Evolutionary conservation across 139 green algal genomes (phyloP).

Genomic region (Eudorina sp.): DNA sequence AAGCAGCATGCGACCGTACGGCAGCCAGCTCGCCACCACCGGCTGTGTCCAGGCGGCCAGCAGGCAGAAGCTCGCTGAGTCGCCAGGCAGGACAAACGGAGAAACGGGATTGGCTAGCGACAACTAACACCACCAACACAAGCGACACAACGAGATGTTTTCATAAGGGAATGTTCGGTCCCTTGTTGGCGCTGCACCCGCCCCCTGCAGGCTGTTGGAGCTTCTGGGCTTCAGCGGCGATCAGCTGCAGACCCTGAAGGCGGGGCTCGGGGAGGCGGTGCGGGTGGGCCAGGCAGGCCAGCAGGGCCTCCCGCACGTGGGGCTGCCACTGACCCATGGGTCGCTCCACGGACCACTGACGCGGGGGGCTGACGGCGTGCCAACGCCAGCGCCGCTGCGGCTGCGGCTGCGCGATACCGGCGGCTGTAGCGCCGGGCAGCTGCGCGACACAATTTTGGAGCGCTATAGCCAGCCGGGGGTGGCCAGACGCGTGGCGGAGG

Average conservation of each 20-base stretch:
- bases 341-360: no score
- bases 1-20: no score
- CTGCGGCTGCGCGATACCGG: not conserved
- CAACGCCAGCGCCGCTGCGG: not conserved
- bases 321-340: not conserved
- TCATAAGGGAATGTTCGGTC: no score
- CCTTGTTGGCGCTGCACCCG: not conserved
- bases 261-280: not conserved
- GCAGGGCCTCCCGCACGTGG: not conserved
- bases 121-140: no score
- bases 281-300: not conserved
- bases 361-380: not conserved
- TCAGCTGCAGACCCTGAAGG: not conserved
- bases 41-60: no score
- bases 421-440: conserved; percentile 17
- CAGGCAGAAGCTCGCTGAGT: no score
- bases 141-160: no score
- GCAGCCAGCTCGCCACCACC: no score
- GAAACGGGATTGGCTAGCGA: no score
- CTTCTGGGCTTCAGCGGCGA: conserved; percentile 10
- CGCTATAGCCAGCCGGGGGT: not conserved
- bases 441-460: conserved; percentile 12
- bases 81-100: no score
- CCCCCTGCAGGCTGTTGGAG: conserved; percentile 22
- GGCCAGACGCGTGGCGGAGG: not conserved